These are phyloP conservation scores for Umbellularia californica DNA, from an alignment of 164 flowering plant genomes.

Conservation along the genomic window DNA sequence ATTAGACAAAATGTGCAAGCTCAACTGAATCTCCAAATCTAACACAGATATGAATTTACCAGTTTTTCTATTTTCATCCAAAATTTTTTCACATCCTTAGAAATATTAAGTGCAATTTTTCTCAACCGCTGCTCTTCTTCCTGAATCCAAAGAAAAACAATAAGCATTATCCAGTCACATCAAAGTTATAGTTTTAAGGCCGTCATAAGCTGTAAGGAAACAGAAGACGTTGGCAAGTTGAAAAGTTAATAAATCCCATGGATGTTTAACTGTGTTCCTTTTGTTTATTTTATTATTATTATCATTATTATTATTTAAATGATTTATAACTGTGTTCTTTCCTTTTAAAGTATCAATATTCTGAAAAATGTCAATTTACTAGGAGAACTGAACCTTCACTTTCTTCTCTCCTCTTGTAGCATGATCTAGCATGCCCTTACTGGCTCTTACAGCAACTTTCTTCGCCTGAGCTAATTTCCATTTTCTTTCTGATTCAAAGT, in stretches of 20 bases:
- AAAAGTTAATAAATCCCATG: not conserved
- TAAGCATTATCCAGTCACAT: conserved; percentile 1
- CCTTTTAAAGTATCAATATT: not conserved
- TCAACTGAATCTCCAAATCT: conserved; percentile 2
- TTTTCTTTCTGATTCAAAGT: conserved; percentile 97
- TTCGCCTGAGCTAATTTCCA: conserved; percentile 94
- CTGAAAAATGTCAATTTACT: not conserved
- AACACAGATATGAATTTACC: conserved; percentile 42
- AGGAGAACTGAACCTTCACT: conserved; percentile 62
- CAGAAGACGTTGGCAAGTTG: not conserved
- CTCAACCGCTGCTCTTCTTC: conserved; percentile 89
- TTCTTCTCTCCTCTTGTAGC: conserved; percentile 92
- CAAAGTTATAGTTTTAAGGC: not conserved
- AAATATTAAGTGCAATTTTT: conserved; percentile 85
- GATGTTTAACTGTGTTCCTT: too few relatives aligned
- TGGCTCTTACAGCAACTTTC: conserved; percentile 88
- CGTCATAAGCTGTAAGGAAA: conserved; percentile 2
- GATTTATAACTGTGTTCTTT: not conserved
- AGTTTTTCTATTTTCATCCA: conserved; percentile 98
- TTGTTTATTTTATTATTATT: too few relatives aligned
- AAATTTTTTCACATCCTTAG: conserved; percentile 95
- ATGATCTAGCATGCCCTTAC: conserved; percentile 89
- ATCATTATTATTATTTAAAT: too few relatives aligned
- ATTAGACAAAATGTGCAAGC: not conserved
- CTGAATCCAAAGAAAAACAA: conserved; percentile 33